A percentile compares a stretch with the other conserved stretches of the same genome.
Conservation (phyloP, 108 stramenopile species). For the Aurantiochytrium sp. region DNA sequence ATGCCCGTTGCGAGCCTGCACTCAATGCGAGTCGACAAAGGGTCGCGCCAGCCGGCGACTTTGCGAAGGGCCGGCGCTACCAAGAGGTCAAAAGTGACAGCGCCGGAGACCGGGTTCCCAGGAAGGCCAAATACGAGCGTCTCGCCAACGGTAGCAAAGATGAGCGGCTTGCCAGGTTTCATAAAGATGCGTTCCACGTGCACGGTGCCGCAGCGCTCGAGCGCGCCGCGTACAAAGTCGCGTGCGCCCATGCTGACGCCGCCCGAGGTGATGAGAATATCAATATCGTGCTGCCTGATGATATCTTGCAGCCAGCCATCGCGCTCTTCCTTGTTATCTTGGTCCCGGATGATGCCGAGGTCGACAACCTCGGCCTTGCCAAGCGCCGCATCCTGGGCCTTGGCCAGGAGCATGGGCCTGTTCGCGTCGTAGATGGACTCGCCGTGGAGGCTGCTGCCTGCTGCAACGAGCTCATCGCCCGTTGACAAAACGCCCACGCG, state of each 20-base stretch:
- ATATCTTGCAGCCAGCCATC: neutral
- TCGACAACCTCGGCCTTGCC: slow-evolving; percentile 58
- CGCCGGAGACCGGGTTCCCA: slow-evolving; percentile 89
- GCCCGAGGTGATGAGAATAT: slow-evolving; percentile 85
- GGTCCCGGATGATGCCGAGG: slow-evolving; percentile 73
- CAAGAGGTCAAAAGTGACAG: slow-evolving; percentile 79
- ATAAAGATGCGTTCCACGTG: slow-evolving; percentile 86
- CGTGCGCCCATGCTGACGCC: slow-evolving; percentile 63
- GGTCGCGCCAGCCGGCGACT: neutral
- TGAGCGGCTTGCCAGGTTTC: slow-evolving; percentile 95
- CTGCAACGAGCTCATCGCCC: slow-evolving; percentile 42
- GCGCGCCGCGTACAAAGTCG: slow-evolving; percentile 75
- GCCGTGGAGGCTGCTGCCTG: slow-evolving; percentile 5
- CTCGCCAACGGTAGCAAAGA: slow-evolving; percentile 68
- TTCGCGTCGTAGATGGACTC: slow-evolving; percentile 72
- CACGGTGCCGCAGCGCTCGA: slow-evolving; percentile 68
- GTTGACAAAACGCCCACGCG: neutral
- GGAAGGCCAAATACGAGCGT: slow-evolving; percentile 69
- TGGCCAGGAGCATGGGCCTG: slow-evolving; percentile 69
- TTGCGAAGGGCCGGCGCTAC: slow-evolving; percentile 74
- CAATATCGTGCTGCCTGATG: slow-evolving; percentile 44
- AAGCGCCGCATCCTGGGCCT: slow-evolving; percentile 34
- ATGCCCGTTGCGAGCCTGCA: neutral
- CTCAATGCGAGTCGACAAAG: neutral
- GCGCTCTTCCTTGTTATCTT: slow-evolving; percentile 42